Evolutionary conservation across 805 yeast genomes (phyloP), one percentile per base, ranked within the genome.

Genomic region (Starmerella geochares): DNA sequence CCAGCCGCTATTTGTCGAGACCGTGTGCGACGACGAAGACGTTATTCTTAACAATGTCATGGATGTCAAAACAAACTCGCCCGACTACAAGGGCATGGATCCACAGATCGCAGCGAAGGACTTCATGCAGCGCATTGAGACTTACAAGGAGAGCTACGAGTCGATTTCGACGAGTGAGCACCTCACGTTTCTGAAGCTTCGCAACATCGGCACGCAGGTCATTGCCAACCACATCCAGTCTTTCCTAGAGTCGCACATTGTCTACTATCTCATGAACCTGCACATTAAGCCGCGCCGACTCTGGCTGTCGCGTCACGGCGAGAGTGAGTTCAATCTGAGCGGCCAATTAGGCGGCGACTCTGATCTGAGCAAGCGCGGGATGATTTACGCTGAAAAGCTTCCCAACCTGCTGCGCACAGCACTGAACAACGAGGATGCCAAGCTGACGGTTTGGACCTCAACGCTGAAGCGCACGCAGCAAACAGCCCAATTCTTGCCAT

Each of bases 271-370:
- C 37, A 88, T 92, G 96, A 92, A 92, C 62, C 71, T 92, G 58
- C 96, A 88, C 65, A 84, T 87, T 59, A 85, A 86, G 64, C 95
- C 96, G 24, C 76, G 97, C 55, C 77, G 82, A 55, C 87, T 92
- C 54, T 92, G 95, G 90, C 73, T 92, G 44, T 85, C 95, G 44
- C 78, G 98, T 59, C 98, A 92, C 62, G 98, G 98, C 24, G 98
- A 92, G 68, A 83, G 94, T 2, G 80, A 80, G 63, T 92, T 81
- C 69, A 92, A 92, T 65, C 73, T 92, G 51, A 87, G 87, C 45
- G 96, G 96, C 27, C 86, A 86, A 66, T 85, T 92, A 56, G 98
- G 98, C 29, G 98, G 97, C 19, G 96, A 90, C 69, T 84, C 95
- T 2, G 77, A 81, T 58, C 71, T 90, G 48, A 80, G 90, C 45